Base-by-base conservation (phyloP, 2,329 filamentous ascomycete species). In the Neonectria hederae region DNA sequence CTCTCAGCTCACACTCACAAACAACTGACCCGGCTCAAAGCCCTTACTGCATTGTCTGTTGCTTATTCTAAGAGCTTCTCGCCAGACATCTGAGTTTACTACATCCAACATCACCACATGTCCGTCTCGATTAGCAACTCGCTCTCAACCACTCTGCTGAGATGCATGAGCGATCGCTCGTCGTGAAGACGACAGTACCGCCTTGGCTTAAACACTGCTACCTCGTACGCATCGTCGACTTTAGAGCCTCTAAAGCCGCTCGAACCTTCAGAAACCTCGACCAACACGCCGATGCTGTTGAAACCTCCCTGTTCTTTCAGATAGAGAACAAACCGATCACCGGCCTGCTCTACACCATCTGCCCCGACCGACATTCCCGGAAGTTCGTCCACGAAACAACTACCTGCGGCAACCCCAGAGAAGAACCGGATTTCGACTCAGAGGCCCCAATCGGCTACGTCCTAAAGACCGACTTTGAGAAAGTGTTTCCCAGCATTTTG, bases 231-330 rank as follows among this genome's bases (percentile, higher is more conserved):
- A 52, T 65, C 9, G 26, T 72, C 28, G 69, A 73, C 55, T 69
- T 70, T n/a, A 62, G 11, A 45, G 43, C 46, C 7, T 17, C 10
- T 4, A 9, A 30, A 38, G n/a, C 43, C 14, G 5, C n/a, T 3
- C 38, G 9, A 1, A n/a, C 13, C 2, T 24, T 17, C 45, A 19
- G 14, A 9, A 40, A 26, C 5, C 5, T 35, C 10, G 13, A 10
- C 4, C 8, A 26, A 17, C 9, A 11, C 13, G 22, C 6, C 17
- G 21, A 21, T 43, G 19, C 52, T 5, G 45, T 61, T 13, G 63
- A 71, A 43, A 72, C 65, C 11, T 63, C 65, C 2, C 54, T 73
- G 5, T 72, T 73, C 28, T 28, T 73, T 9, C 67, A 59, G 21
- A 60, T n/a, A 0, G 42, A 56, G 9, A n/a, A 53, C 4, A 56